A percentile compares a stretch with the other conserved stretches of the same genome.
Evolutionary conservation across 176 grass and related monocot species (phyloP).

Genomic region (Juncus inflexus): DNA sequence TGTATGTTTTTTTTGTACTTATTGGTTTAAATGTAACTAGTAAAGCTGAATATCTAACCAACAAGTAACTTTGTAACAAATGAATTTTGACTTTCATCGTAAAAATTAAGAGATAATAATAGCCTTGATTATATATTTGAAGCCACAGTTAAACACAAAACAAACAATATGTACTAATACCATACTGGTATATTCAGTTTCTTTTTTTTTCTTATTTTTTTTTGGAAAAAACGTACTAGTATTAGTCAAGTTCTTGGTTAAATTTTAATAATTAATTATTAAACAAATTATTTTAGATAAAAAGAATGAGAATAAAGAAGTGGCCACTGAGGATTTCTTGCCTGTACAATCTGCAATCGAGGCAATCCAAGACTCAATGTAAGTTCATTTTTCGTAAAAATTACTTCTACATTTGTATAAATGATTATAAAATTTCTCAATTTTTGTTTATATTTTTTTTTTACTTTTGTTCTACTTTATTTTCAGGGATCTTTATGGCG

Average conservation of each 20-base stretch:
- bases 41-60: not conserved
- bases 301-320: conserved; percentile 46
- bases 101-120: too few species aligned
- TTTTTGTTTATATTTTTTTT: too few species aligned
- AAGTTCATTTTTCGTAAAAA: conserved; percentile 11
- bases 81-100: conserved; percentile 2
- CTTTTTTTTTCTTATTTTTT: too few species aligned
- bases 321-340: conserved; percentile 32
- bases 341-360: conserved; percentile 26
- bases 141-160: too few species aligned
- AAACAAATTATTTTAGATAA: conserved; percentile 27
- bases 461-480: too few species aligned
- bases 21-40: not conserved
- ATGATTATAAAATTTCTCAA: conserved; percentile 4
- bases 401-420: not conserved
- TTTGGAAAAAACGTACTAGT: too few species aligned
- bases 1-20: conserved; percentile 25
- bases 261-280: conserved; percentile 3
- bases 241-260: too few species aligned
- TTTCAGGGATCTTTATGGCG: conserved; percentile 39
- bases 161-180: too few species aligned
- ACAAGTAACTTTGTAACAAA: conserved; percentile 25
- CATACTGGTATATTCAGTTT: too few species aligned
- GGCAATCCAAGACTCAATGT: conserved; percentile 43
- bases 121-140: too few species aligned